Evolutionary conservation across 2,329 filamentous ascomycete genomes (phyloP), one percentile per base, ranked within the genome.

Genomic region (Fusarium sp.): DNA sequence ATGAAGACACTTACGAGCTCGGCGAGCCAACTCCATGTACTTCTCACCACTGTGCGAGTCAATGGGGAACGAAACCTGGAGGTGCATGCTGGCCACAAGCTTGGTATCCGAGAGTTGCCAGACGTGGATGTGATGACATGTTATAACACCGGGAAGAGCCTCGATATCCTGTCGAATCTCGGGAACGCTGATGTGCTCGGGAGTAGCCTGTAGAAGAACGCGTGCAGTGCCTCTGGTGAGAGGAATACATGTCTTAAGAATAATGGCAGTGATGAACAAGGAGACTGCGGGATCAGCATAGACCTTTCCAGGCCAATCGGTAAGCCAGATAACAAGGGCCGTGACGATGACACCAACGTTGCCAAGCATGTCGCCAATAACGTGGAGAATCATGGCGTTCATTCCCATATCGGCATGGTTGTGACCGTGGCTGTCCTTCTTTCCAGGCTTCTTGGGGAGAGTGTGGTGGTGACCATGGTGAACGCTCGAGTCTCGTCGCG

Each of bases 81-180:
- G 91, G 77, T 99, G 96, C 80, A 99, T 88, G 13, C 92, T 96
- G 14, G 96, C 95, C 38, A 99, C 92, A 34, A 97, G 86, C 83
- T 98, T 97, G 53, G 94, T 96, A 77, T 98, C 95, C 17, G 92
- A 97, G 34, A 99, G 87, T 80, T 98, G 95, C 96, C 96, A 99
- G 66, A 99, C 94, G 78, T 99, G 96, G 22, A 99, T 87, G 78
- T 99, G 95, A 81, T 99, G 96, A 76, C 94, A 97, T 78, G 92
- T 94, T 65, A 96, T 85, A 48, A 99, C 92, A 42, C 95, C 95
- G 0, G 92, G 91, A 7, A 99, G 88, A 17, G 88, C 83, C 76
- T 95, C 89, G 55, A 99, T 97, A 78, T 99, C 96, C 71, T 95
- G 91, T 71, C 94, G 92, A 79, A 99, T 95, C 63, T 98, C 93